These are phyloP conservation scores for Fimicolochytrium jonesii DNA, from an alignment of 192 early-diverging fungal species.

Conservation along the genomic window DNA sequence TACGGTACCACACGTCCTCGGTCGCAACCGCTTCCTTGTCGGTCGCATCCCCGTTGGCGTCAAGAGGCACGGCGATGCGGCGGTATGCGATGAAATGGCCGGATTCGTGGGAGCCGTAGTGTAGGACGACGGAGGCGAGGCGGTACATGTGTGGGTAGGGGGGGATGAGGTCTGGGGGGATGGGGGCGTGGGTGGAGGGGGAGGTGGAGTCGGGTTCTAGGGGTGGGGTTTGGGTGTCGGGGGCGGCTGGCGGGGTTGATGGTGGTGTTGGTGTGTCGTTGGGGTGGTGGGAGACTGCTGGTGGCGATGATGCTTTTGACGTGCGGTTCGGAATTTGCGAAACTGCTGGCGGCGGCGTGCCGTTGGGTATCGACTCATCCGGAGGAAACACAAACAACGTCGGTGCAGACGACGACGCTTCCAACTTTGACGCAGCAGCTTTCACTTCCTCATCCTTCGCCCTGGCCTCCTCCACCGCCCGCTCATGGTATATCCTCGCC, in stretches of 20 bases:
- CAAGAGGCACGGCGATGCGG: conserved; percentile 15
- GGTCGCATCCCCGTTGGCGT: not conserved
- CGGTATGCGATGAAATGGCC: conserved; percentile 92
- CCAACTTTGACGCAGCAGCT: too few species aligned
- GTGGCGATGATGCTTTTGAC: too few species aligned
- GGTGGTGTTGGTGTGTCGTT: not conserved
- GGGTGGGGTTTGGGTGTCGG: not conserved
- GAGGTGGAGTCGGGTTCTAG: not conserved
- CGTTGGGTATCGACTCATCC: too few species aligned
- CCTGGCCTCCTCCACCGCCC: too few species aligned
- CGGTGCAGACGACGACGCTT: too few species aligned
- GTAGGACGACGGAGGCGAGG: conserved; percentile 75
- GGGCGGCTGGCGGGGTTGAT: not conserved
- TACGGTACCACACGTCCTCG: conserved; percentile 52
- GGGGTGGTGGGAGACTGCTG: too few species aligned
- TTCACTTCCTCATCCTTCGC: too few species aligned
- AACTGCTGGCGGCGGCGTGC: too few species aligned
- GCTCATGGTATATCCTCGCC: too few species aligned
- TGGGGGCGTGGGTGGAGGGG: not conserved
- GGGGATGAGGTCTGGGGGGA: not conserved
- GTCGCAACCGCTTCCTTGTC: not conserved
- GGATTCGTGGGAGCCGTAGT: conserved; percentile 78
- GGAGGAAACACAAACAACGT: too few species aligned
- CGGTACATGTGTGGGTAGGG: conserved; percentile 53
- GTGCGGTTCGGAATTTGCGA: too few species aligned